Base-by-base conservation (phyloP, 768 basidiomycete species). In the Hirschioporus abietinus region DNA sequence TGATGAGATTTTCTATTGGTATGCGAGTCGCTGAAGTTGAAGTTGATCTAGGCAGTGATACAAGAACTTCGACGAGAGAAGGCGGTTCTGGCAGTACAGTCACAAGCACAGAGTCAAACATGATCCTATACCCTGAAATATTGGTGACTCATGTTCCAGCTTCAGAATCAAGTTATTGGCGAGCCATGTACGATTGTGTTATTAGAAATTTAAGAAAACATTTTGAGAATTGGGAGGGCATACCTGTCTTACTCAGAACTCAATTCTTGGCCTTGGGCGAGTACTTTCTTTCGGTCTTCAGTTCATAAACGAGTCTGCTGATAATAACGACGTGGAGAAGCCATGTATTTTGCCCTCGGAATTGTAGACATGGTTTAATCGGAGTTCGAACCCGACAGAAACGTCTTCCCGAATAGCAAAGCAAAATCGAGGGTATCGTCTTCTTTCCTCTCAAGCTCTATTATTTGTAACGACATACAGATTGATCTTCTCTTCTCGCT, bases 1-100 rank as follows among this genome's bases (percentile, higher is more conserved):
- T 78, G 18, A 76, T 71, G 36, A 65, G 65, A 59, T 60, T 27
- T 23, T 25, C 23, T 36, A 18, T 58, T 63, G 7, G 30, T 15
- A 10, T 30, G 35, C 35, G 57, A 63, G 18, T 24, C 57, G 66
- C 20, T 42, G 25, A 35, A 67, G 65, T 62, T 68, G 30, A 61
- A 52, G 62, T 36, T 35, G 68, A 8, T 42, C 1, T 67, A 95
- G 92, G 91, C 89, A 36, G 92, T 95, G 2, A 86, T 95, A 64
- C 91, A 91, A 72, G 93, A 94, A 74, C 85, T 95, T 23, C 83
- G 92, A 65, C 81, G 89, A 64, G 92, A 94, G 77, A 86, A 83
- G 65, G 79, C 83, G 26, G 75, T 77, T 9, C 63, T 83, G 64
- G 78, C 72, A 63, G 72, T 70, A 59, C 76, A 77, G 35, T 64